Percentiles rank a stretch among this genome's conserved stretches.
Conservation (phyloP, 2,329 filamentous ascomycete genomes). For the Nemania serpens region DNA sequence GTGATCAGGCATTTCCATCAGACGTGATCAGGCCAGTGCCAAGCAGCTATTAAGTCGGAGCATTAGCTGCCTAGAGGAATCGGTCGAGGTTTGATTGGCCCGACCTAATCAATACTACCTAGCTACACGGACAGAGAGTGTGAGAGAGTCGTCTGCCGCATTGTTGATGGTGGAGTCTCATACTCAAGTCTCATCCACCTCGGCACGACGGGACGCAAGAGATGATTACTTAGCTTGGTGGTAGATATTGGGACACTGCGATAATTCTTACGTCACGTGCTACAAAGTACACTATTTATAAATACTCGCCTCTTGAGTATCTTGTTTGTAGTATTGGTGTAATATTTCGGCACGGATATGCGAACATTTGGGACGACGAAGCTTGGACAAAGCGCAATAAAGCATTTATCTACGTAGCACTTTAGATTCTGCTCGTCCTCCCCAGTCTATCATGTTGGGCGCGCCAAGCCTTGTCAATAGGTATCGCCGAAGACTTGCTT, state of each 20-base stretch:
- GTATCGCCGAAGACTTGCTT: background rate
- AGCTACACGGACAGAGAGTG: slow-evolving; percentile 30
- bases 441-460: background rate
- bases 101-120: slow-evolving; percentile 25
- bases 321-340: background rate
- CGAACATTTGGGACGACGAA: no score
- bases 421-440: background rate
- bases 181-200: no score
- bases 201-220: no score
- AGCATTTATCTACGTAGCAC: background rate
- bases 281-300: slow-evolving; percentile 9
- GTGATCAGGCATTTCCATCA: slow-evolving; percentile 27
- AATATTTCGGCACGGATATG: background rate
- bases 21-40: slow-evolving; percentile 24
- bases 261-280: slow-evolving; percentile 31
- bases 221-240: no score
- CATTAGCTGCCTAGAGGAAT: slow-evolving; percentile 21
- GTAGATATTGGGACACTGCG: background rate
- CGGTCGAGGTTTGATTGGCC: slow-evolving; percentile 27
- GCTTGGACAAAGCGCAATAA: no score
- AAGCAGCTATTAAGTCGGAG: no score
- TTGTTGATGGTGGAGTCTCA: no score
- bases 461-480: background rate
- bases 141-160: no score
- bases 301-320: background rate